These are phyloP conservation scores for Eucalyptus brandiana DNA, from an alignment of 345 rosid genomes.

Conservation along the genomic window DNA sequence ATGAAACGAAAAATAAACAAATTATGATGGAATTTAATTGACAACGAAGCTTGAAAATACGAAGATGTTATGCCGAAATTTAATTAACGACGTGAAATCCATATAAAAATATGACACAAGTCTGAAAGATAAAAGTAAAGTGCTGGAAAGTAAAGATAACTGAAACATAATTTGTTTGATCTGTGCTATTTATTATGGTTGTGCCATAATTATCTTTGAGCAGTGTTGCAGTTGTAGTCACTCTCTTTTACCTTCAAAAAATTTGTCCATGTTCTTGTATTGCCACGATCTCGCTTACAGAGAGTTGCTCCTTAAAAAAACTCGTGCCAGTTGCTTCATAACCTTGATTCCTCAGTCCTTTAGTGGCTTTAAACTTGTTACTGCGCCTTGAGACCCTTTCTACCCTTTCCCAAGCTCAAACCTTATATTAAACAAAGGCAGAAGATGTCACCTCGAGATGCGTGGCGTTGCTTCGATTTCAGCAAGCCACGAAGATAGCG, in stretches of 20 bases:
- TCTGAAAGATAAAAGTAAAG: no score
- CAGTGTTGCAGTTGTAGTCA: no score
- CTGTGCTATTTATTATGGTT: not conserved
- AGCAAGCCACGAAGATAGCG: not conserved
- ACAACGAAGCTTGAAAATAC: rapidly evolving
- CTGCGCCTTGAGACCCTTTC: not conserved
- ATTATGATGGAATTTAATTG: no score
- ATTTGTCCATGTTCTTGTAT: not conserved
- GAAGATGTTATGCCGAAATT: rapidly evolving
- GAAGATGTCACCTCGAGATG: not conserved
- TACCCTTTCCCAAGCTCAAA: not conserved
- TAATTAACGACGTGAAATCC: rapidly evolving
- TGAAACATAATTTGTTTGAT: not conserved
- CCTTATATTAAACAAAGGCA: not conserved
- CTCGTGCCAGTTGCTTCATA: no score
- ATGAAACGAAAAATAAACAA: no score
- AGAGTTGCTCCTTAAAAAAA: no score
- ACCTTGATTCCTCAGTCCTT: no score
- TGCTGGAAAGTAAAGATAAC: rapidly evolving
- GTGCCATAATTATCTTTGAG: not conserved
- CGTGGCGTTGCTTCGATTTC: not conserved
- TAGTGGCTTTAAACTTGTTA: not conserved
- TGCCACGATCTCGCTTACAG: not conserved
- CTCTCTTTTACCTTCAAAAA: no score
- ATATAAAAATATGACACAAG: not conserved